A percentile compares a stretch with the other conserved stretches of the same genome.
Conservation (phyloP, 169 alveolate species). For the Eimeria necatrix region DNA sequence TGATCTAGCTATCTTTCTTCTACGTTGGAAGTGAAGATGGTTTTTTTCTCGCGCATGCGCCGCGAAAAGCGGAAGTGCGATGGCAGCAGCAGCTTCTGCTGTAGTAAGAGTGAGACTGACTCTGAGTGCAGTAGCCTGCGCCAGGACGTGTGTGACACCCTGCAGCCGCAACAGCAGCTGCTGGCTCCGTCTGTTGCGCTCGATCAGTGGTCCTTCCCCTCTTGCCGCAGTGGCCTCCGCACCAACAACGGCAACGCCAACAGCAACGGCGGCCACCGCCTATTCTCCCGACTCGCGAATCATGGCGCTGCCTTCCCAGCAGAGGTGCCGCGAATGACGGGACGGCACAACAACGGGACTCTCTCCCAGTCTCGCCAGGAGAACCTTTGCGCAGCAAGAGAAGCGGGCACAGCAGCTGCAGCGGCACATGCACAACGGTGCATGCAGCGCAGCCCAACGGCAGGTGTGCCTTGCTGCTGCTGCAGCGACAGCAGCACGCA, state of each 20-base stretch:
- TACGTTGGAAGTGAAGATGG: background rate
- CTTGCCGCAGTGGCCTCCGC: slow-evolving; percentile 67
- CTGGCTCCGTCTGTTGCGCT: slow-evolving; percentile 61
- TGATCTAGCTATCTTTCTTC: background rate
- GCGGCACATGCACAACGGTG: slow-evolving; percentile 18
- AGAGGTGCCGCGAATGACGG: slow-evolving; percentile 8
- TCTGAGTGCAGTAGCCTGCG: slow-evolving; percentile 78
- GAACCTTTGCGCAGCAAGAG: too few relatives aligned
- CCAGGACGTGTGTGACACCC: slow-evolving; percentile 44
- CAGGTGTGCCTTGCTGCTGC: slow-evolving; percentile 64
- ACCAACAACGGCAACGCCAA: slow-evolving; percentile 34
- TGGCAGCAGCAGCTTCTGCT: slow-evolving; percentile 69
- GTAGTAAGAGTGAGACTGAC: slow-evolving; percentile 70
- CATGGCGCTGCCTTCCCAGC: slow-evolving; percentile 77
- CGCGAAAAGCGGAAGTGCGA: slow-evolving; percentile 64
- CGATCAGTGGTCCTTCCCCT: slow-evolving; percentile 72
- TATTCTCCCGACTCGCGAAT: slow-evolving; percentile 42
- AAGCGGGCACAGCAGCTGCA: slow-evolving; percentile 54
- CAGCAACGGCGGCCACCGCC: slow-evolving; percentile 49
- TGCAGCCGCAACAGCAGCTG: slow-evolving; percentile 61
- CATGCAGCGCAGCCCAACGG: slow-evolving; percentile 3
- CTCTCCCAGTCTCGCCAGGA: slow-evolving; percentile 17
- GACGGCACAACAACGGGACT: slow-evolving; percentile 64
- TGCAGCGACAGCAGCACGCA: slow-evolving; percentile 79
- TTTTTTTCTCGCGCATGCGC: slow-evolving; percentile 53